Base-by-base conservation (phyloP, 2,329 filamentous ascomycete species). In the Fusarium anthophilum region DNA sequence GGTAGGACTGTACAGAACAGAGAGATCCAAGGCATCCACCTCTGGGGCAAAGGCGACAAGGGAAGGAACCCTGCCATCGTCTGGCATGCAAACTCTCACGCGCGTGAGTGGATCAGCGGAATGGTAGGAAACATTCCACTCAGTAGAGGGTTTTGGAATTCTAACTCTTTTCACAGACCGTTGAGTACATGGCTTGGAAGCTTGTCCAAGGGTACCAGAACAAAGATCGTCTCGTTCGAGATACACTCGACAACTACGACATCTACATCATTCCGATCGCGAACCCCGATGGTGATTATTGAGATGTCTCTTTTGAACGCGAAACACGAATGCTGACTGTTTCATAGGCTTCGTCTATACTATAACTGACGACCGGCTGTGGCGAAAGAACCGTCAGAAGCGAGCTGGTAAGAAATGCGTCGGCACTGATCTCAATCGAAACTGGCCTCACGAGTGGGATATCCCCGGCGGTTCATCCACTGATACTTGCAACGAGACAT, bases 241-340 rank as follows among this genome's bases (percentile, higher is more conserved):
- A 47, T n/a, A 75, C 69, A 2, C 84, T 92, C 30, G 86, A 92
- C 80, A 88, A 85, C 63, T 91, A 90, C 77, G 91, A 93, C 81
- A 91, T 91, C 73, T 92, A 91, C 79, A 86, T 93, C 73, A 85
- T 91, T 69, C 90, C 90, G 7, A 81, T 91, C 30, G 88, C 90
- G 22, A 91, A 92, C 77, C 89, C 89, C 0, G 90, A 91, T 63
- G 89, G 87, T 87, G 77, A 76, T 82, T 4, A 12, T 30, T 30
- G 30, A 12, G 10, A 12, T 30, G 30, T 30, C 30, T 30, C 30
- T 5, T 30, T 13, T 5, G 2, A 30, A 30, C 4, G 3, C 26
- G 0, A 1, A 38, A 6, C 7, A 2, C 1, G 4, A 2, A 8
- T 20, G 15, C 32, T 66, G 11, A 53, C 8, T 24, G 2, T 2